phyloP scores from a whole-genome alignment of 164 flowering plant genomes.

The Sedum album region DNA sequence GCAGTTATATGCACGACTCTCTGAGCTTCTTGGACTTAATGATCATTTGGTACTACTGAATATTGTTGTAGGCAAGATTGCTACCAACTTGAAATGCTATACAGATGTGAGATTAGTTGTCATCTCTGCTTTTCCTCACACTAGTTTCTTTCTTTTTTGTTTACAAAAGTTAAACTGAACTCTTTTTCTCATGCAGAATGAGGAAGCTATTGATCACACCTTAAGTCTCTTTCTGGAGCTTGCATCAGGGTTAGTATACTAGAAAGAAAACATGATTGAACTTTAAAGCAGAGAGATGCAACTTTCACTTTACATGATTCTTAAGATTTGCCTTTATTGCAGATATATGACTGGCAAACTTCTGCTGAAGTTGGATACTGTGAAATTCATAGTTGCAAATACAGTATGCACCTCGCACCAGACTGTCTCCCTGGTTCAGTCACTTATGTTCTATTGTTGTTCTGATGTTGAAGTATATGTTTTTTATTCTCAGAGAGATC shows the following conservation, averaged over 20 bases:
- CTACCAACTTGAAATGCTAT: slow-evolving; percentile 89
- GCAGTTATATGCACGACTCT: slow-evolving; percentile 95
- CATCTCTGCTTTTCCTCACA: slow-evolving; percentile 2
- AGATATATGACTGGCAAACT: slow-evolving; percentile 98
- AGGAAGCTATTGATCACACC: slow-evolving; percentile 93
- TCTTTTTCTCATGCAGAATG: slow-evolving; percentile 47
- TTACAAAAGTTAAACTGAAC: background rate
- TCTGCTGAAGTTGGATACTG: slow-evolving; percentile 84
- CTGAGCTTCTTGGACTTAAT: slow-evolving; percentile 92
- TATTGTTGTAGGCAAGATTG: slow-evolving; percentile 92
- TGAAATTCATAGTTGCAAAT: slow-evolving; percentile 71
- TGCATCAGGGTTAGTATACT: slow-evolving; percentile 80
- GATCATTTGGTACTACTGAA: slow-evolving; percentile 80
- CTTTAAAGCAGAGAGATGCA: background rate
- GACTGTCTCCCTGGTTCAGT: background rate
- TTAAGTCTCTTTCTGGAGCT: slow-evolving; percentile 84
- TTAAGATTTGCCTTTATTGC: slow-evolving; percentile 13
- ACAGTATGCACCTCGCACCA: slow-evolving; percentile 37
- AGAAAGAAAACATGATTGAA: background rate
- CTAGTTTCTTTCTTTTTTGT: slow-evolving; percentile 1
- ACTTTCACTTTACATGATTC: background rate
- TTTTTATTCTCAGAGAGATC: slow-evolving; percentile 61
- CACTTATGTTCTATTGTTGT: background rate
- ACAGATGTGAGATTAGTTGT: slow-evolving; percentile 45
- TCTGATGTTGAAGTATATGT: background rate